Conservation (phyloP, 2,329 filamentous ascomycete species). For the Trichoderma citrinoviride region DNA sequence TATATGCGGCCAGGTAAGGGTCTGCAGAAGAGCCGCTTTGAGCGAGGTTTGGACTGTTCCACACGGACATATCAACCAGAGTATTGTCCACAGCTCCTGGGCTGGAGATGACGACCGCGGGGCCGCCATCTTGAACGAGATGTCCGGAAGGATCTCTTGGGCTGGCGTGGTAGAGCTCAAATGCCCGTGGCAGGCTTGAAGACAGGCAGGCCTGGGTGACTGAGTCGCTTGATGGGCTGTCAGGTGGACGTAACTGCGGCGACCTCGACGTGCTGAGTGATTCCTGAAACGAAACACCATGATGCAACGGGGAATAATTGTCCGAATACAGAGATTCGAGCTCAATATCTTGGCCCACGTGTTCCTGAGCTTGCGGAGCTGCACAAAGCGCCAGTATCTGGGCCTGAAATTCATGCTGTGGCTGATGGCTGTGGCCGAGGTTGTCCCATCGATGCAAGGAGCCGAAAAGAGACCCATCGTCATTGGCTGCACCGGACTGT, state of each 20-base stretch:
- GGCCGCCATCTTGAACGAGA: neutral
- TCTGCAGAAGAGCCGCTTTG: neutral
- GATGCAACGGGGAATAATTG: neutral
- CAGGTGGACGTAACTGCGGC: neutral
- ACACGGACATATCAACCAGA: neutral
- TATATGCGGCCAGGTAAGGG: neutral
- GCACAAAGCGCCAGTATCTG: neutral
- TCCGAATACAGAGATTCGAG: neutral
- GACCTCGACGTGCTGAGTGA: neutral
- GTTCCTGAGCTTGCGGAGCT: neutral
- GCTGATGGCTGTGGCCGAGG: neutral
- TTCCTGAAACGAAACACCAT: neutral
- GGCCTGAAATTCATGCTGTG: neutral
- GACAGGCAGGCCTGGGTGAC: no score
- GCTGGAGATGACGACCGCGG: neutral
- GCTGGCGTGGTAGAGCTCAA: neutral
- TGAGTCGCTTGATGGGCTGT: neutral
- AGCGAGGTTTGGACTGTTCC: neutral
- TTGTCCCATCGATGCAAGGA: neutral
- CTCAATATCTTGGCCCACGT: neutral
- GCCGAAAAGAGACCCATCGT: neutral
- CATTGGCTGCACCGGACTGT: constrained; percentile 2
- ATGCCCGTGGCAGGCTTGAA: neutral
- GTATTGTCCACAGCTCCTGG: neutral
- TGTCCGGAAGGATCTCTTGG: neutral